phyloP scores from a whole-genome alignment of 2,329 filamentous ascomycete species.

The Diaporthe vaccinii region DNA sequence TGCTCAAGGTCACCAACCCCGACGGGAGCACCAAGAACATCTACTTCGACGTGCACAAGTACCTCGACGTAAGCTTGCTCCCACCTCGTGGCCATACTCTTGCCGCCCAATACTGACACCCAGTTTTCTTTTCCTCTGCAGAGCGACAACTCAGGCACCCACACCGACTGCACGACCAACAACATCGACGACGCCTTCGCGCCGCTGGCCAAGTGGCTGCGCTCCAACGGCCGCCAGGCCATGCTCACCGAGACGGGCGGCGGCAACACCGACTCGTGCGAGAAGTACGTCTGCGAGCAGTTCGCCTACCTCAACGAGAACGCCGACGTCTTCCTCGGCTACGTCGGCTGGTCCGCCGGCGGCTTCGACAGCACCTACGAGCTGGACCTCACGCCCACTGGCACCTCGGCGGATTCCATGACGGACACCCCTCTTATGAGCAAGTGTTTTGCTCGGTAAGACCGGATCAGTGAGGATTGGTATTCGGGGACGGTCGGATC shows the following conservation, averaged over 20 bases:
- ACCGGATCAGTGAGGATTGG: accelerated
- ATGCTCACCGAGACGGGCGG: constrained; percentile 55
- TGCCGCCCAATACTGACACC: constrained; percentile 54
- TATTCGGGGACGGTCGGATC: not conserved
- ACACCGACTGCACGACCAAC: constrained; percentile 65
- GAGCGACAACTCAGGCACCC: constrained; percentile 66
- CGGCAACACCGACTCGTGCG: constrained; percentile 51
- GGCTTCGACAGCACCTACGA: constrained; percentile 47
- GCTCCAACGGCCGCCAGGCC: constrained; percentile 50
- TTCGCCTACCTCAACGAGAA: constrained; percentile 51
- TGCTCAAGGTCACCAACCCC: constrained; percentile 68
- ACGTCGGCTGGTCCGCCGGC: constrained; percentile 49
- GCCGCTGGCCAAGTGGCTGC: constrained; percentile 52
- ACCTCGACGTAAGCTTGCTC: constrained; percentile 56
- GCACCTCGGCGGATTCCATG: constrained; percentile 47
- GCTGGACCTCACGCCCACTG: constrained; percentile 47
- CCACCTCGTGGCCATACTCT: constrained; percentile 56
- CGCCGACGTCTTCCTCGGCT: constrained; percentile 49
- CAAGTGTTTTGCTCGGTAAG: constrained; percentile 48
- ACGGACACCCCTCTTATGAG: constrained; percentile 59
- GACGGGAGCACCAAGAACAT: constrained; percentile 68
- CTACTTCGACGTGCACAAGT: constrained; percentile 72
- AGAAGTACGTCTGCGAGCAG: constrained; percentile 50
- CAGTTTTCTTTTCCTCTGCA: not conserved
- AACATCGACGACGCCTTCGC: constrained; percentile 52